Evolutionary conservation across 139 green algal species (phyloP).

Genomic region (Chlamydomonas sp.): DNA sequence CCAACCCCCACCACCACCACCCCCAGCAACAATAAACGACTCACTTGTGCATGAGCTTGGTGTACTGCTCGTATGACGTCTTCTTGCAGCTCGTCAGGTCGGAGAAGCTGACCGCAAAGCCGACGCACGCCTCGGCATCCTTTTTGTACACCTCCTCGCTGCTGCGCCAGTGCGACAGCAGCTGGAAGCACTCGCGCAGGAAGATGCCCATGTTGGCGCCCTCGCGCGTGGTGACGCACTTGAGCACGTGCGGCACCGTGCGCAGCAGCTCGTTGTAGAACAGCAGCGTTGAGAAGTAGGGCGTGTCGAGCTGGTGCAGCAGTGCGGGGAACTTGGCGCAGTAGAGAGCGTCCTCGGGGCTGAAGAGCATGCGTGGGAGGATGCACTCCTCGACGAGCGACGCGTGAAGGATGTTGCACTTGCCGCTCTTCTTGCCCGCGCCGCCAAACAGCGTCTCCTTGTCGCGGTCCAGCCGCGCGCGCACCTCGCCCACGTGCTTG

Average conservation of each 20-base stretch:
- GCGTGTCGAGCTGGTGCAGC: constrained; percentile 40
- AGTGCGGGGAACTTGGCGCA: constrained; percentile 42
- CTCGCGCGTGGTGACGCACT: constrained; percentile 50
- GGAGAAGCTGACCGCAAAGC: too few relatives aligned
- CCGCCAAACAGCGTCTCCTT: neutral
- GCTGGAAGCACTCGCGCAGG: constrained; percentile 39
- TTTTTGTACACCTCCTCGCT: constrained; percentile 19
- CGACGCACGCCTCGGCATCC: neutral
- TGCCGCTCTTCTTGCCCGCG: neutral
- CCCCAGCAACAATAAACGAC: too few relatives aligned
- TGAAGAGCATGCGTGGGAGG: constrained; percentile 48
- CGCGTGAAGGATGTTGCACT: neutral
- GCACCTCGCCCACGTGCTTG: constrained; percentile 29
- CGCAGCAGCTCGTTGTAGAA: constrained; percentile 40
- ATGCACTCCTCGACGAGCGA: constrained; percentile 44
- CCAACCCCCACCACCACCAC: too few relatives aligned
- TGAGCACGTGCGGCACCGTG: constrained; percentile 37
- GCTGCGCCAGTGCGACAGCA: constrained; percentile 41
- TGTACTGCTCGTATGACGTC: too few relatives aligned
- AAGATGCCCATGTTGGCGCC: constrained; percentile 57
- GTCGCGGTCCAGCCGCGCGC: constrained; percentile 17
- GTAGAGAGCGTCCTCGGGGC: constrained; percentile 52
- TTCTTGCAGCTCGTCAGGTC: too few relatives aligned
- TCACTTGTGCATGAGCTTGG: too few relatives aligned
- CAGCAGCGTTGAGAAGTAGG: constrained; percentile 41